Base-by-base conservation (phyloP, 2,329 filamentous ascomycete genomes). In the Neonectria neomacrospora region DNA sequence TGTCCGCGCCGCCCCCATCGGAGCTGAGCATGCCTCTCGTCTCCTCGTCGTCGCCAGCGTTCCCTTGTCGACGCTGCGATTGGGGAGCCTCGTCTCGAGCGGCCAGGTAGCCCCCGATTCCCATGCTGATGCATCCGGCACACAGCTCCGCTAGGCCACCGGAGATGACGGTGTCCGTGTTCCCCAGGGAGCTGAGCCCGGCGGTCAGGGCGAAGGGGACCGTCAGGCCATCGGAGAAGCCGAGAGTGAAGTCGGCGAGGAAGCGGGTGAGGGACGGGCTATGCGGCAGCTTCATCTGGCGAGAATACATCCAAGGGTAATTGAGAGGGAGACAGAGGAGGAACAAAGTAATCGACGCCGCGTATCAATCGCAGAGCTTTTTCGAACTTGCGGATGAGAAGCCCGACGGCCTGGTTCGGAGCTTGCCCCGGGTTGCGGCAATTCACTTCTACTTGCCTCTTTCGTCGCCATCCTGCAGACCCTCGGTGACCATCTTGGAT, bases 121-220 rank as follows among this genome's bases (percentile, higher is more conserved):
- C 90, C 90, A 92, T 92, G 48, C 87, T 90, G 63, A 93, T 91
- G 50, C 88, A 86, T 2, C 91, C 90, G 0, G 89, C 88, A 64
- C 90, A 90, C 41, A 92, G 81, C 75, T 93, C 90, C 1, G 90
- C 90, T 28, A 91, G 78, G 0, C 91, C 90, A 2, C 88, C 90
- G 41, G 88, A 86, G 22, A 94, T 85, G 57, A 90, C 87, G 0
- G 88, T 87, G 58, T 85, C 84, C 14, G 86, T 85, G 58, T 85
- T 81, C 3, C 87, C 88, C 5, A 90, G 79, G 3, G 85, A 85
- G 20, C 85, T 86, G 4, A 93, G 81, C 3, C 91, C 90, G 1
- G 91, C 90, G 0, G 90, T 92, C 18, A 93, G 80, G 18, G 91
- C 91, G 72, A 93, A 93, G 0, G 91, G 91, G 0, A 93, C 91